These are phyloP conservation scores for Trichoderma cornu-damae DNA, from an alignment of 2,329 filamentous ascomycete genomes.

Conservation along the genomic window DNA sequence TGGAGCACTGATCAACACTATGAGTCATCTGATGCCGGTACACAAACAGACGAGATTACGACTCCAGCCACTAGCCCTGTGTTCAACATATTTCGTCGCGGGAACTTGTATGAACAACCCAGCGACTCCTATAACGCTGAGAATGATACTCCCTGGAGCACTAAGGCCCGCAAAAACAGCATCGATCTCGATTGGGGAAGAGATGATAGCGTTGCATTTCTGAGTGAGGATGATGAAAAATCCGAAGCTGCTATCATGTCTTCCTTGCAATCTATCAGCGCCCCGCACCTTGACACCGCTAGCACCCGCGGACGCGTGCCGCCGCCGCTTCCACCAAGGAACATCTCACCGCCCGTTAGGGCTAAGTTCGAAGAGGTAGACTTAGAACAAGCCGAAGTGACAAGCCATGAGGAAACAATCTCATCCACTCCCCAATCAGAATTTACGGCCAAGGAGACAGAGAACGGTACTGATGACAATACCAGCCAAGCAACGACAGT, in stretches of 20 bases:
- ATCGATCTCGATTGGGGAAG: slow-evolving; percentile 7
- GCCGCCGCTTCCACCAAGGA: slow-evolving; percentile 4
- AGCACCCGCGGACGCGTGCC: background rate
- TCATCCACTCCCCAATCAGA: background rate
- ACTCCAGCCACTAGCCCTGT: slow-evolving; percentile 9
- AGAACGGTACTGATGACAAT: background rate
- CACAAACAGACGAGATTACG: slow-evolving; percentile 26
- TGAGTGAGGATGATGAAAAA: slow-evolving; percentile 12
- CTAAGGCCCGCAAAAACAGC: background rate
- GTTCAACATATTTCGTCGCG: background rate
- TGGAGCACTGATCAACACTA: slow-evolving; percentile 21
- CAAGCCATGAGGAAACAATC: background rate
- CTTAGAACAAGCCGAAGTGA: background rate
- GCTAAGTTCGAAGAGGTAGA: slow-evolving; percentile 11
- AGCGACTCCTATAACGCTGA: background rate
- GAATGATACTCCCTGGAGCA: slow-evolving; percentile 12
- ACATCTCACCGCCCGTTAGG: background rate
- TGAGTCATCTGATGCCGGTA: slow-evolving; percentile 26
- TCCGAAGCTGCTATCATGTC: background rate
- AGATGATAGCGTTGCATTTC: slow-evolving; percentile 6
- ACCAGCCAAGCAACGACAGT: background rate
- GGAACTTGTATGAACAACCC: background rate
- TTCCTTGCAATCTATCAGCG: background rate
- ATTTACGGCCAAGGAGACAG: background rate
- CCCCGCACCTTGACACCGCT: background rate